Conservation (phyloP, 192 early-diverging fungal species). For the Diversispora epigaea region DNA sequence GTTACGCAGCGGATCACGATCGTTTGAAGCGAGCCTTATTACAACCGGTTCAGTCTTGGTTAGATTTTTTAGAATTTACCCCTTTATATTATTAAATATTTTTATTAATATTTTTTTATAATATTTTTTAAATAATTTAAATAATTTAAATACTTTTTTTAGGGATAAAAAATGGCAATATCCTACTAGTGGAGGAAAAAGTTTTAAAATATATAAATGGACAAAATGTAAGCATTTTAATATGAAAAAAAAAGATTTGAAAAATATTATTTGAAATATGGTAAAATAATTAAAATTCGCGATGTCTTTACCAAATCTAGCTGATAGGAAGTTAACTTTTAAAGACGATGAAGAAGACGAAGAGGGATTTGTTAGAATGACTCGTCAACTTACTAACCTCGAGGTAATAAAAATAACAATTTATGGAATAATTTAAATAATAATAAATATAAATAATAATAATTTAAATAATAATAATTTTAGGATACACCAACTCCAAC, state of each 20-base stretch:
- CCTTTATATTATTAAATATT: not conserved
- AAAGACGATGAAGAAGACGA: conserved; percentile 47
- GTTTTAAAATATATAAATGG: conserved; percentile 45
- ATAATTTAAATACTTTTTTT: not conserved
- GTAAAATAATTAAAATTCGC: not conserved
- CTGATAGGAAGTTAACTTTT: conserved; percentile 43
- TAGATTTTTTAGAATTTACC: not conserved
- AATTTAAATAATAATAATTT: not conserved
- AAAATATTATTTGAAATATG: not conserved
- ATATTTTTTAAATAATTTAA: not conserved
- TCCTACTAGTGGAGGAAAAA: conserved; percentile 39
- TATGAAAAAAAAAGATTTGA: not conserved
- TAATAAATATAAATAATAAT: not conserved
- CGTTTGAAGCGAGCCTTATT: conserved; percentile 45
- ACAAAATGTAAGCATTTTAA: conserved; percentile 40
- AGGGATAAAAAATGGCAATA: conserved; percentile 51
- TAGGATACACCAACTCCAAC: conserved; percentile 30
- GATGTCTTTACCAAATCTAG: conserved; percentile 20
- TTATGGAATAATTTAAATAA: not conserved
- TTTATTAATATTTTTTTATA: not conserved
- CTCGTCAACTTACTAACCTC: not conserved
- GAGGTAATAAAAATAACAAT: not conserved
- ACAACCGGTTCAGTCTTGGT: conserved; percentile 49
- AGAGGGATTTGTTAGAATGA: not conserved
- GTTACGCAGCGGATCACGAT: conserved; percentile 42